These are phyloP conservation scores for Tardiomyces digboiensis DNA, from an alignment of 1,139 yeast genomes.

Conservation along the genomic window DNA sequence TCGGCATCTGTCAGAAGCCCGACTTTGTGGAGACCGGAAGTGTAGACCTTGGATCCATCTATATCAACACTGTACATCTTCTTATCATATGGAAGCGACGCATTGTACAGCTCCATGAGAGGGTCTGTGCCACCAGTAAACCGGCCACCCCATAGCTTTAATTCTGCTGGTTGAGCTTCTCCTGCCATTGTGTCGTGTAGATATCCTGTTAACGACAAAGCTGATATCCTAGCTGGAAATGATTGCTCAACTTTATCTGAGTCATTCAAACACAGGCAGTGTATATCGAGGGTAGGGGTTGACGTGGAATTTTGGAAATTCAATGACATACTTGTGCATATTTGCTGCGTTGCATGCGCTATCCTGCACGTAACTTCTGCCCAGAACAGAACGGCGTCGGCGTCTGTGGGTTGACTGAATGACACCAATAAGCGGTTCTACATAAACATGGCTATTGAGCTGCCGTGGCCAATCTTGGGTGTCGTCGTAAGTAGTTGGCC, in stretches of 20 bases:
- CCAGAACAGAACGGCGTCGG: no score
- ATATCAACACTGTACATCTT: conserved; percentile 92
- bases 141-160: conserved; percentile 97
- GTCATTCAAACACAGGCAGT: no score
- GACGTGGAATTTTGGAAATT: background rate
- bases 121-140: conserved; percentile 96
- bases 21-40: conserved; percentile 72
- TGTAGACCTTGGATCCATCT: conserved; percentile 89
- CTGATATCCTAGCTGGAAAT: no score
- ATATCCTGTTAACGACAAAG: no score
- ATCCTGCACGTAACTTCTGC: no score
- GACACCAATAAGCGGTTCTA: no score
- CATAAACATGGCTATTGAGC: conserved; percentile 16
- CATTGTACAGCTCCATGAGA: conserved; percentile 92
- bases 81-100: conserved; percentile 92
- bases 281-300: no score
- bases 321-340: no score
- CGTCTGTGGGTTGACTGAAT: background rate
- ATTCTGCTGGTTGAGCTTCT: conserved; percentile 18
- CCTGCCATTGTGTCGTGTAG: background rate
- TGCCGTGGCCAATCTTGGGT: conserved; percentile 23
- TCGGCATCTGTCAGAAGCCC: conserved; percentile 68
- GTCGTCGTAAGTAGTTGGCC: conserved; percentile 15
- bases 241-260: no score
- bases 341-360: no score